Base-by-base conservation (phyloP, 805 yeast species). In the Ogataea neopini region DNA sequence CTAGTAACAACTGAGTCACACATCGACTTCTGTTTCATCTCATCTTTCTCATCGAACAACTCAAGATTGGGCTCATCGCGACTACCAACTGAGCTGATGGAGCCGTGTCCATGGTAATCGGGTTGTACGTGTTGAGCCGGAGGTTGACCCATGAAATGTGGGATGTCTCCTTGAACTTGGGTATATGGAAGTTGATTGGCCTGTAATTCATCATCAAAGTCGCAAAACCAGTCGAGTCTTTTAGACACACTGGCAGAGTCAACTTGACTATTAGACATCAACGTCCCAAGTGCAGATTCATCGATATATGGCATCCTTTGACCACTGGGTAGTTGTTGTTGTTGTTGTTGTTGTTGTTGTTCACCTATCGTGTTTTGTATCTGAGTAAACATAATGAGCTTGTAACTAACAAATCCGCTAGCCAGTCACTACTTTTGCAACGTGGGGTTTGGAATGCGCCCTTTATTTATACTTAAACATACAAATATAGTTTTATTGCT, bases 381-480 rank as follows among this genome's bases (percentile, higher is more conserved):
- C 9, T 43, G 46, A 43, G 79, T 77, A 28, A 56, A 54, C 33
- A 53, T 57, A 54, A 53, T 57, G 13, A 51, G 50, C 35, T 51
- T 22, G 5, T 5, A 22, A 8, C 8, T 22, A 6, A 22, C n/a
- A n/a, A n/a, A n/a, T n/a, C n/a, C n/a, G n/a, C n/a, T n/a, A n/a
- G n/a, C n/a, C n/a, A n/a, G n/a, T n/a, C n/a, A n/a, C n/a, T n/a
- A n/a, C n/a, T n/a, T n/a, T n/a, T n/a, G n/a, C n/a, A n/a, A 13
- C 30, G 10, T n/a, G 9, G 15, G 34, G 14, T n/a, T n/a, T n/a
- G 34, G 17, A 30, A 30, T 34, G 20, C 15, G 23, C n/a, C 42
- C 13, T 39, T 15, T 39, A 39, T 39, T 39, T 39, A 39, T 39
- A 39, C 11, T 7, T 14, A 8, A 9, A 34, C 23, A 11, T 17